These are phyloP conservation scores for Cyberlindnera nakhonratchasimensis DNA, from an alignment of 805 yeast genomes.

Conservation along the genomic window DNA sequence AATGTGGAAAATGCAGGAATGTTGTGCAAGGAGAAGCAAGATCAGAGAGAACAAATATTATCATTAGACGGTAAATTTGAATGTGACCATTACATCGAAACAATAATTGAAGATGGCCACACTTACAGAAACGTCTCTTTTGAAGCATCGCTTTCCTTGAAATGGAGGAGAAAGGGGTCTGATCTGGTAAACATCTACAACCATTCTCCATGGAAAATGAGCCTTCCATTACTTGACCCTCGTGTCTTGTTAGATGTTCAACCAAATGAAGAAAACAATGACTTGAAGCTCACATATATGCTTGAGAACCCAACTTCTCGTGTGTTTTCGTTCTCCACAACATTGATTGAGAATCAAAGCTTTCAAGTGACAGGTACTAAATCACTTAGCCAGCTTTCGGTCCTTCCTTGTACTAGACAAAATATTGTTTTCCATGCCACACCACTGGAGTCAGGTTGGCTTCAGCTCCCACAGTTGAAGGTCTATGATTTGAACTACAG, in stretches of 20 bases:
- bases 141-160: slow-evolving; percentile 25
- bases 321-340: slow-evolving; percentile 58
- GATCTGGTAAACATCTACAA: slow-evolving; percentile 30
- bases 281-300: slow-evolving; percentile 41
- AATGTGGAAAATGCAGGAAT: slow-evolving; percentile 33
- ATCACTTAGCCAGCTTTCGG: slow-evolving; percentile 23
- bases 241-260: slow-evolving; percentile 49
- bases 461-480: slow-evolving; percentile 55
- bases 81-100: slow-evolving; percentile 25
- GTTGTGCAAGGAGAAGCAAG: slow-evolving; percentile 30
- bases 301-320: slow-evolving; percentile 76
- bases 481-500: slow-evolving; percentile 69
- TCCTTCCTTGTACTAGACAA: slow-evolving; percentile 61
- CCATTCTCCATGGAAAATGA: slow-evolving; percentile 45
- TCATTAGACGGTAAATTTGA: slow-evolving; percentile 10
- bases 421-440: slow-evolving; percentile 34
- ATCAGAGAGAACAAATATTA: slow-evolving; percentile 4
- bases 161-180: slow-evolving; percentile 34
- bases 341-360: slow-evolving; percentile 35
- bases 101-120: slow-evolving; percentile 37
- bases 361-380: slow-evolving; percentile 38
- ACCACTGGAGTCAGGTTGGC: slow-evolving; percentile 19
- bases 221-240: slow-evolving; percentile 66
- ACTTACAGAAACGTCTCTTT: slow-evolving; percentile 38
- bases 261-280: slow-evolving; percentile 20